These are phyloP conservation scores for Wallacemonas sp. DNA, from an alignment of 208 protist genomes.

Conservation along the genomic window DNA sequence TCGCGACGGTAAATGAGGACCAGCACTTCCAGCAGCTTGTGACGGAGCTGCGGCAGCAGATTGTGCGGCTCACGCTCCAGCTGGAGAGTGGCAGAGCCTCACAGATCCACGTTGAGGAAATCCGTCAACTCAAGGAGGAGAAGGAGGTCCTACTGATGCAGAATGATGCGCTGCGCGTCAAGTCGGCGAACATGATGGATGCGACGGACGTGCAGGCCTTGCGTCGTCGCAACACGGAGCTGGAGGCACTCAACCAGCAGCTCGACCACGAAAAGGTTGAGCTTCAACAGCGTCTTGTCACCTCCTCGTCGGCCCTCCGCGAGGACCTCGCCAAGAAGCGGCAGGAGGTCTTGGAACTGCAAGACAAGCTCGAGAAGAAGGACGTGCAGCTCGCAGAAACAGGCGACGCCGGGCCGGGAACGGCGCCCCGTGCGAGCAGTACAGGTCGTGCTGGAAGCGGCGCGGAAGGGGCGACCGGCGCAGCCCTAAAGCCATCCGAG, in stretches of 20 bases:
- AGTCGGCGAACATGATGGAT: conserved; percentile 38
- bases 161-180: conserved; percentile 43
- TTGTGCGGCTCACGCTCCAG: conserved; percentile 79
- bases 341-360: conserved; percentile 41
- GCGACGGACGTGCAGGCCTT: conserved; percentile 40
- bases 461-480: too few species aligned
- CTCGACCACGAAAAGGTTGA: conserved; percentile 51
- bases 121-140: conserved; percentile 41
- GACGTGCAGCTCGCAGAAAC: conserved; percentile 43
- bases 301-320: conserved; percentile 47
- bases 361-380: conserved; percentile 38
- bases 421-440: too few species aligned
- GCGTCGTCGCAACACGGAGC: conserved; percentile 39
- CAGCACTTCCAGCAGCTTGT: conserved; percentile 79
- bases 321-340: conserved; percentile 65
- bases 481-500: background rate
- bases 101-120: conserved; percentile 59
- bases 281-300: conserved; percentile 53
- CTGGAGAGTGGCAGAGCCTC: conserved; percentile 67
- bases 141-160: conserved; percentile 42
- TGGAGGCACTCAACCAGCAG: conserved; percentile 43
- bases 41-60: conserved; percentile 66
- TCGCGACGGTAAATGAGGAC: conserved; percentile 86
- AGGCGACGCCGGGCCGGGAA: too few species aligned
- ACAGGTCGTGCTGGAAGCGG: too few species aligned